phyloP scores from a whole-genome alignment of 805 yeast species.

The Schwanniomyces yamadae region DNA sequence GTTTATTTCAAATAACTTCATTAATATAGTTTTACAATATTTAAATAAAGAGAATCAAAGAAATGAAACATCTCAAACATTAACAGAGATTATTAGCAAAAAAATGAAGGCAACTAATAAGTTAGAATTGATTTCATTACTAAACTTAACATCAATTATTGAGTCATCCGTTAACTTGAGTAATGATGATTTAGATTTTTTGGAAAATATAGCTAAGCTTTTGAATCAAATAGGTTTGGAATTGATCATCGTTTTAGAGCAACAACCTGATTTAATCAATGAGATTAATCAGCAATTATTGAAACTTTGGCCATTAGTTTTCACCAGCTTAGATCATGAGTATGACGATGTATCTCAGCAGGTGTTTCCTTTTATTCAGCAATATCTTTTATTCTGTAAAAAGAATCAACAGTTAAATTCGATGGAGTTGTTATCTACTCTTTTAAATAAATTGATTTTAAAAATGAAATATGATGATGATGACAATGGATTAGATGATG shows the following conservation, averaged over 20 bases:
- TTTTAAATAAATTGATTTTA: conserved; percentile 66
- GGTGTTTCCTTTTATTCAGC: conserved; percentile 77
- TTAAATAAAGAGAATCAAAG: conserved; percentile 50
- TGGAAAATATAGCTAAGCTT: conserved; percentile 74
- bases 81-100: conserved; percentile 66
- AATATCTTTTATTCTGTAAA: conserved; percentile 68
- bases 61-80: conserved; percentile 56
- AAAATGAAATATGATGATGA: conserved; percentile 82
- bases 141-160: conserved; percentile 62
- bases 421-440: conserved; percentile 54
- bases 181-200: conserved; percentile 58
- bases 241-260: conserved; percentile 60
- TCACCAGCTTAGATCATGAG: conserved; percentile 72
- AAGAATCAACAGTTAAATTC: conserved; percentile 42
- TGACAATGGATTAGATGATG: conserved; percentile 67
- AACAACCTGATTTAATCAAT: conserved; percentile 40
- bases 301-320: conserved; percentile 67
- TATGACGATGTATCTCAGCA: conserved; percentile 87
- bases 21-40: conserved; percentile 57
- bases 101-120: conserved; percentile 77
- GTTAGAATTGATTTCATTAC: conserved; percentile 62
- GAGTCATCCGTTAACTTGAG: conserved; percentile 32
- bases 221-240: conserved; percentile 75
- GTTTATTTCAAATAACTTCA: conserved; percentile 60
- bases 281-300: conserved; percentile 47